Evolutionary conservation across 495 filamentous ascomycete genomes (phyloP), one percentile per base, ranked within the genome.

Genomic region (Aspergillus conjunctus): DNA sequence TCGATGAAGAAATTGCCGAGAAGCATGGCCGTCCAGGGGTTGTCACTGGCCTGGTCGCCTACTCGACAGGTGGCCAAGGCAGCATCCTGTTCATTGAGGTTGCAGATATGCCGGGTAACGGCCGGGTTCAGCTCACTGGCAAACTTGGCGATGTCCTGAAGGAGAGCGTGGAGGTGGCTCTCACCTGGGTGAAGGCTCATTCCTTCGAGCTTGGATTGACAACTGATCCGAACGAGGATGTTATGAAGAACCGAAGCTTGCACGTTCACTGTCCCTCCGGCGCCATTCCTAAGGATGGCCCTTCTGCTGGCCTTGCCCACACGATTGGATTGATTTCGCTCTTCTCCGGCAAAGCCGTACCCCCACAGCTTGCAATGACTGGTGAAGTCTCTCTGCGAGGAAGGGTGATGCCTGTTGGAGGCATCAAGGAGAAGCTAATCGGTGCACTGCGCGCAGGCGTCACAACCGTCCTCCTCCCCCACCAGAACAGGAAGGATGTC

Each of bases 1-100:
- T 92, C 71, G 91, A 97, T 63, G 92, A 96, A 72, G 94, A 99
- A 73, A 91, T 99, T 66, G 89, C 94, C 18, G 93, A 96, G 75
- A 91, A 90, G 68, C 86, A 84, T 54, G 85, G 87, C 60, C 90
- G 91, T 48, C 93, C 95, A 18, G 94, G 94, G 60, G 90, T 99
- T 54, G 94, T 99, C 53, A 99, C 95, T 7, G 94, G 95, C 45
- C 87, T 99, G 17, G 94, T 98, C 18, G 95, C 95, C n/a, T 98
- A 96, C 78, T 90, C 87, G 62, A 90, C 87, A 20, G 94, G 95
- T 50, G 92, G 91, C 45, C 92, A 96, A 73, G 94, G 94, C 46
- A 92, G 91, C 68, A 99, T 99, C 68, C 79, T 99, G 51, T 99
- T 99, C 79, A 98, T 99, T 68, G 94, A 99, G 76, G 90, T 97